These are phyloP conservation scores for Arabis hirsuta DNA, from an alignment of 345 rosid genomes.

Conservation along the genomic window DNA sequence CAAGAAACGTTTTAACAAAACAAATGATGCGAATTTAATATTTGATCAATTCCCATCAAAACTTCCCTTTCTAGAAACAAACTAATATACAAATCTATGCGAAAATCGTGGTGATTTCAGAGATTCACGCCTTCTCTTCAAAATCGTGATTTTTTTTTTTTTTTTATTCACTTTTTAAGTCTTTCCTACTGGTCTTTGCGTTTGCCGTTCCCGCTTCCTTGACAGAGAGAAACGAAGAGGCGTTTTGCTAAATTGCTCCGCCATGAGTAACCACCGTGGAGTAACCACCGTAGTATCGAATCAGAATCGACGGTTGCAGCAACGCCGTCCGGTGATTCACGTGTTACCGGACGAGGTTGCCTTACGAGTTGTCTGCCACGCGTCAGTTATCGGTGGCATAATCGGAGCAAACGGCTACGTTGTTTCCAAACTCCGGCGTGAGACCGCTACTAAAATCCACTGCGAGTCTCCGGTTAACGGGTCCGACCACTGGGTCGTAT, in stretches of 20 bases:
- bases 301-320: conserved; percentile 26
- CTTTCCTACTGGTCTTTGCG: not conserved
- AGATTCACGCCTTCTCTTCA: conserved; percentile 5
- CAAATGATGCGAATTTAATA: too few relatives aligned
- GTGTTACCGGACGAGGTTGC: conserved; percentile 40
- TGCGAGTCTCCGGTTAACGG: conserved; percentile 46
- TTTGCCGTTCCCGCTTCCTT: conserved; percentile 41
- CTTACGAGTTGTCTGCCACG: conserved; percentile 52
- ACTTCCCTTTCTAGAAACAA: not conserved
- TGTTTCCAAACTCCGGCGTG: conserved; percentile 46
- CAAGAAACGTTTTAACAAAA: not conserved
- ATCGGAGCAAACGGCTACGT: conserved; percentile 50
- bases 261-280: conserved; percentile 43
- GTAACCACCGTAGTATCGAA: not conserved
- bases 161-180: not conserved
- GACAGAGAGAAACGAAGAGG: not conserved
- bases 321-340: conserved; percentile 24
- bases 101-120: conserved; percentile 13
- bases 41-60: not conserved
- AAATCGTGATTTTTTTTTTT: not conserved
- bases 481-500: conserved; percentile 49
- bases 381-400: conserved; percentile 47
- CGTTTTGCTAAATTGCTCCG: conserved; percentile 2
- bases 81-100: not conserved
- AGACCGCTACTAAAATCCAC: conserved; percentile 48